Evolutionary conservation across 225 moss, liverwort and hornwort genomes (phyloP), one percentile per base, ranked within the genome.

Genomic region (Anthoceros angustus): DNA sequence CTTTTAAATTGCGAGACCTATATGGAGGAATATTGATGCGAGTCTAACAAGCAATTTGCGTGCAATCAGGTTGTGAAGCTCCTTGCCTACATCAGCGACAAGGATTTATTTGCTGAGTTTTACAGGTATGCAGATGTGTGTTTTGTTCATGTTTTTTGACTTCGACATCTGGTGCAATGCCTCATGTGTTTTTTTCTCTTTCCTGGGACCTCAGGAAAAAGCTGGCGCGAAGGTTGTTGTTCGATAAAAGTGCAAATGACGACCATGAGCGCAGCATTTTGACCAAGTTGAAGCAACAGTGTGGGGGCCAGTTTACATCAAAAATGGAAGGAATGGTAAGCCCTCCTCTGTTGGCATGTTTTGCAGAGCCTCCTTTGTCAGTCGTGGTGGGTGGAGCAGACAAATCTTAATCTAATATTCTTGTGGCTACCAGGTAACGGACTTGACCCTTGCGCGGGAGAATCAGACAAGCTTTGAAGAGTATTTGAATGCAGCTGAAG

Each of bases 241-340:
- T 91, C 70, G 95, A 95, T 73, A 95, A 95, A 68, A 95, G 95
- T 73, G 95, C 95, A 3, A 95, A 95, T 70, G 95, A 95, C 62
- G 95, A 95, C 55, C 95, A 95, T 60, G 95, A 95, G 73, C 88
- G 95, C 50, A 95, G 95, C 78, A 95, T 95, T 69, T 69, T 95
- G 67, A 95, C 95, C 55, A 95, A 91, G 78, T 80, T 95, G 70
- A 95, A 95, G 71, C 90, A 95, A 70, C 95, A 95, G 72, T 95
- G 95, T 69, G 95, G 95, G 74, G 95, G 95, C 42, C 95, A 95
- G 68, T 95, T 95, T 61, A 95, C 95, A 0, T 95, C 95, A 6
- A 95, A 95, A 73, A 95, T 95, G 95, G 95, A 95, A 75, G 95
- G 95, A 74, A 95, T 95, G 95, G 95, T 95, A 74, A 63, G 43